phyloP scores from a whole-genome alignment of 163 green algal genomes.

The Chloromonas sp. region DNA sequence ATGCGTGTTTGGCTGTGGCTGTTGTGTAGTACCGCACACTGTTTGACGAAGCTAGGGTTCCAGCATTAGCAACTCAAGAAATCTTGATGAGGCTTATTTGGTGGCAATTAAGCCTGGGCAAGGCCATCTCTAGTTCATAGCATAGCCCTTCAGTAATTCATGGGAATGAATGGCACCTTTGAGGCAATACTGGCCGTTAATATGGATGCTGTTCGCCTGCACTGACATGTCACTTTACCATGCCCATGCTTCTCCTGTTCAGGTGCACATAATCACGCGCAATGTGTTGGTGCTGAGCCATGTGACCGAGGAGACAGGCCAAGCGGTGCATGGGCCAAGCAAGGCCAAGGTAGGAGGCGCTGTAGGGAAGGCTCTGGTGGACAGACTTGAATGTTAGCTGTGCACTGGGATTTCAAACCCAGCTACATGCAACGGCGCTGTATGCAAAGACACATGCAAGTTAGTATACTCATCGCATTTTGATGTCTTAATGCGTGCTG shows the following conservation, averaged over 20 bases:
- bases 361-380: not conserved
- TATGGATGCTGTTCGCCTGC: not conserved
- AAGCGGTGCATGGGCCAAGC: slow-evolving; percentile 16
- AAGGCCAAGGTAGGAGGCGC: slow-evolving; percentile 12
- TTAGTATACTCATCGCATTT: not conserved
- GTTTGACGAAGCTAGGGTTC: not conserved
- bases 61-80: not conserved
- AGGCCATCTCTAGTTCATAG: no score
- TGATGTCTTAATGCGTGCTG: not conserved
- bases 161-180: no score
- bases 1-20: not conserved
- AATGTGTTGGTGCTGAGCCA: slow-evolving; percentile 49
- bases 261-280: slow-evolving; percentile 70
- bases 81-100: no score
- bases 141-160: no score
- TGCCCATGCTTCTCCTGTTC: slow-evolving; percentile 3
- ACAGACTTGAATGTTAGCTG: not conserved
- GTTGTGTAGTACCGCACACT: not conserved
- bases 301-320: slow-evolving; percentile 33
- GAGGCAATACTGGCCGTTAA: no score
- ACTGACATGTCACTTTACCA: not conserved
- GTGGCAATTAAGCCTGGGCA: no score
- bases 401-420: no score
- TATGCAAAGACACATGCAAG: not conserved
- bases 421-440: no score